Evolutionary conservation across 2,329 filamentous ascomycete genomes (phyloP), one percentile per base, ranked within the genome.

Genomic region (Rhytidhysteron rufulum): DNA sequence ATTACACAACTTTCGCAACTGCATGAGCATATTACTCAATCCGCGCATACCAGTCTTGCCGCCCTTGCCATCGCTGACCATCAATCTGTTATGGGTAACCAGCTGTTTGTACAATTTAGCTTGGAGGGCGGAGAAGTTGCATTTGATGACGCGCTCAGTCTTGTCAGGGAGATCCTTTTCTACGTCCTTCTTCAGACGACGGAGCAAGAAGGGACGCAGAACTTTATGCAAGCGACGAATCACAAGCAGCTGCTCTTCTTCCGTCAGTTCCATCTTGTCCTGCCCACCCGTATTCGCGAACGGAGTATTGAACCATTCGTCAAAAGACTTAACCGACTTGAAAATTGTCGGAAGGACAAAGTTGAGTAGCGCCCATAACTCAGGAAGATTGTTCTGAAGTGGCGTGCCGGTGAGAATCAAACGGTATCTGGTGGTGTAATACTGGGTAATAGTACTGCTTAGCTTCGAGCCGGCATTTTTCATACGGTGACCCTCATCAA

Each of bases 11-110:
- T 98, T 98, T 61, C 93, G 86, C 60, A 98, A 73, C 70, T 98
- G 93, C 93, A 98, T 98, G 46, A 98, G 88, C 90, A 98, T 98
- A 71, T 98, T 98, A 76, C 91, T 97, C 47, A 98, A 73, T 65
- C 93, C 93, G 62, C 89, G 88, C 69, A 94, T 86, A 53, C 86
- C 87, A 34, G 88, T 89, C 80, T 95, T 96, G 58, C 90, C 90
- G 47, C 89, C 90, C 71, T 95, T 95, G 58, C 88, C 89, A 61
- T 97, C 91, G 65, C 88, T 89, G 57, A 98, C 90, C 54, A 88
- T 83, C 62, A 98, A 83, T 65, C 86, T 91, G 70, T 97, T 95
- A 71, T 95, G 88, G 1, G 85, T 95, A 44, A 95, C 85, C 75
- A 98, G 90, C 64, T 98, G 93, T 72, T 95, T 95, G 78, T 98